Base-by-base conservation (phyloP, 805 yeast genomes). In the Tetrapisispora pingtungensis region DNA sequence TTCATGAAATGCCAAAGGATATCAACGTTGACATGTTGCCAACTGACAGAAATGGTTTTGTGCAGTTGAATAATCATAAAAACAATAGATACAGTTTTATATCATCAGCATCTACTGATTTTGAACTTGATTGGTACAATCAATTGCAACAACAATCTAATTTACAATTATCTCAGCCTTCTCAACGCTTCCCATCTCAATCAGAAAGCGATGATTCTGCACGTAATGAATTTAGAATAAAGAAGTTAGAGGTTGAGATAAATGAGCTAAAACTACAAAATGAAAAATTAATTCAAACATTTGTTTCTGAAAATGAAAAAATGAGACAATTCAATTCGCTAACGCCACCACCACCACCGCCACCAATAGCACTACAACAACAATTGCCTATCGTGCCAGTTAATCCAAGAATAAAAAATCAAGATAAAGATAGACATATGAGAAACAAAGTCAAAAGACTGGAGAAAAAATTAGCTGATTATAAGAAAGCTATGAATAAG, bases 251-350 rank as follows among this genome's bases (percentile, higher is more conserved):
- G 46, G 24, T 62, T 13, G 59, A 62, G 36, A 59, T 62, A 15
- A 53, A 53, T 32, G 67, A 64, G 38, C 45, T 64, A 27, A 61
- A 54, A 48, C 41, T 62, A 28, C 65, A 61, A 33, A 64, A 64
- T 48, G 62, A 61, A 41, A 59, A 58, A 43, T 40, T 62, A 33
- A 51, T 61, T 22, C 55, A 56, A 35, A 54, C 65, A 4, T 55
- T 62, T 34, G 48, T 43, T 44, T 24, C 40, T 30, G 34, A 36
- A 22, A 42, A 36, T 27, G 46, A 41, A 26, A 40, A 31, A 2
- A 33, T 20, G 13, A 33, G 33, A 15, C 40, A 37, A 28, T 13
- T 26, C 10, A 26, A 12, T 28, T 15, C 24, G n/a, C n/a, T n/a
- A 10, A n/a, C 40, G 1, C 40, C 27, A 17, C n/a, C 8, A 13